Conservation (phyloP, 768 basidiomycete species). For the Pholiota molesta region DNA sequence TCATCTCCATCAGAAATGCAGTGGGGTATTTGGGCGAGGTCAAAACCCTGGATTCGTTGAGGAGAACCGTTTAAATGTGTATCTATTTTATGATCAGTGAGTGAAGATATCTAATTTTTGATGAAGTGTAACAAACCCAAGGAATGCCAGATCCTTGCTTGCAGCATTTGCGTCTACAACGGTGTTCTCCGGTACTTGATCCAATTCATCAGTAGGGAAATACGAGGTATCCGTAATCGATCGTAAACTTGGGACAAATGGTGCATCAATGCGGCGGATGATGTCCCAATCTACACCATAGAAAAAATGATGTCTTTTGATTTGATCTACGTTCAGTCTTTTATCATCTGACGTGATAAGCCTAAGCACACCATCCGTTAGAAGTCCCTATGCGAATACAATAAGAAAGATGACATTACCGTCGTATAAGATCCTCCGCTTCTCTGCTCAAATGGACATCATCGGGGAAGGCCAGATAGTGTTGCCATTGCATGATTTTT, state of each 20-base stretch:
- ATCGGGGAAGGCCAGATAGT: constrained; percentile 87
- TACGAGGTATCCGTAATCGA: constrained; percentile 98
- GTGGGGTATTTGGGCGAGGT: not conserved
- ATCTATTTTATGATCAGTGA: not conserved
- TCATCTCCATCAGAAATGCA: not conserved
- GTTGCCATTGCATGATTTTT: constrained; percentile 95
- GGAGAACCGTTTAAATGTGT: constrained; percentile 5
- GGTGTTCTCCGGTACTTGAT: constrained; percentile 63
- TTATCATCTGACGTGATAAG: constrained; percentile 85
- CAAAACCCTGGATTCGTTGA: constrained; percentile 1
- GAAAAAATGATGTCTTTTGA: constrained; percentile 92
- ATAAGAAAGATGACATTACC: constrained; percentile 47
- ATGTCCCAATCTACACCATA: constrained; percentile 93
- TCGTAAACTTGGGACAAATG: constrained; percentile 93
- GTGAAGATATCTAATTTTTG: not conserved
- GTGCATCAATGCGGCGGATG: constrained; percentile 89
- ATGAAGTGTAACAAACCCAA: constrained; percentile 45
- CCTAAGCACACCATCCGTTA: constrained; percentile 35
- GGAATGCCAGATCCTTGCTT: constrained; percentile 66
- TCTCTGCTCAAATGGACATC: constrained; percentile 93
- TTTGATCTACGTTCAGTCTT: constrained; percentile 80
- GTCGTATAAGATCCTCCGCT: constrained; percentile 84
- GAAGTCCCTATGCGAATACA: not conserved
- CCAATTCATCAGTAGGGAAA: constrained; percentile 94
- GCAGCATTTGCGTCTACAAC: constrained; percentile 42